Evolutionary conservation across 768 basidiomycete genomes (phyloP).

Genomic region (Xerocomus potaroensis): DNA sequence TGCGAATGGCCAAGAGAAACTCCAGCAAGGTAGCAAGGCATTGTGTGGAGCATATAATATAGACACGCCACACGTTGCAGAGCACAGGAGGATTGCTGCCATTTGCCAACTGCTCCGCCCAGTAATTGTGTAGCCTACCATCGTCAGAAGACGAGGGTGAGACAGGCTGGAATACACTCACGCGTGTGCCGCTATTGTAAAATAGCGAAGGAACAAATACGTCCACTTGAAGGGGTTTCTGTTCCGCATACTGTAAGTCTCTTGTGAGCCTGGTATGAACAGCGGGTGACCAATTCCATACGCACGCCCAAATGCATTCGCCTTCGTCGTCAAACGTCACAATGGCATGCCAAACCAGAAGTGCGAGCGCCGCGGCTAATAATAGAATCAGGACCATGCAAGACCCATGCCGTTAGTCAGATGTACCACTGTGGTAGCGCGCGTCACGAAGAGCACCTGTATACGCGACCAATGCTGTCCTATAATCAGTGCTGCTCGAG

Average conservation of each 20-base stretch:
- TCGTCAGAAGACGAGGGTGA: neutral
- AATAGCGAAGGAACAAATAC: conserved; percentile 27
- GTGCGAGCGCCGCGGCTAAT: conserved; percentile 11
- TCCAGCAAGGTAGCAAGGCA: conserved; percentile 11
- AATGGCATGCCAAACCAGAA: conserved; percentile 13
- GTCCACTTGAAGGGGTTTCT: conserved; percentile 28
- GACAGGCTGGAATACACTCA: conserved; percentile 6
- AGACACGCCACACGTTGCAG: conserved; percentile 11
- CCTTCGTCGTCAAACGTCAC: conserved; percentile 18
- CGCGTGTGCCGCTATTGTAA: conserved; percentile 15
- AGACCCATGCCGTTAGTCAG: neutral
- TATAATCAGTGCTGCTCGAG: neutral
- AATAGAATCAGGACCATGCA: neutral
- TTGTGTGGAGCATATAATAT: conserved; percentile 3
- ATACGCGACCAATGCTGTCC: neutral
- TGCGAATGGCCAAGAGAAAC: conserved; percentile 14
- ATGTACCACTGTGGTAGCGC: conserved; percentile 11
- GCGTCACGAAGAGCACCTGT: conserved; percentile 6
- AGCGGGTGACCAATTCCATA: neutral
- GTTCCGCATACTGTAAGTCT: conserved; percentile 20
- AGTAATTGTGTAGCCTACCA: conserved; percentile 13
- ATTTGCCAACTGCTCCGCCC: conserved; percentile 5
- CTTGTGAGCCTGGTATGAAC: neutral
- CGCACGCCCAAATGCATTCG: conserved; percentile 23
- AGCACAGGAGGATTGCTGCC: conserved; percentile 8